phyloP scores from a whole-genome alignment of 1,284 basidiomycete genomes.

The Fomes fomentarius region DNA sequence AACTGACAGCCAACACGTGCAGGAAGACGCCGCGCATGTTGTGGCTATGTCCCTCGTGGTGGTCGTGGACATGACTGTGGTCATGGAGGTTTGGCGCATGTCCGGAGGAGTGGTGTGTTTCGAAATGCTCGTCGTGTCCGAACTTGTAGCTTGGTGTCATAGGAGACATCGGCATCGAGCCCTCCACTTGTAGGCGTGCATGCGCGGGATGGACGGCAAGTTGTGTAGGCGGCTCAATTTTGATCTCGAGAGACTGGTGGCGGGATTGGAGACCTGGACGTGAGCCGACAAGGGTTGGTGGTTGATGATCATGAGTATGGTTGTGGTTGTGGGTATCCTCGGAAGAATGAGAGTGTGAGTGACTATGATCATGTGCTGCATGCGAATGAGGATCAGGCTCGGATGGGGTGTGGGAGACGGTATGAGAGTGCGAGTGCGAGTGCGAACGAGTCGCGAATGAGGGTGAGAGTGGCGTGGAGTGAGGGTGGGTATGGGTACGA shows the following conservation, averaged over 20 bases:
- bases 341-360: slow-evolving; percentile 9
- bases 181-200: slow-evolving; percentile 14
- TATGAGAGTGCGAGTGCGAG: slow-evolving; percentile 25
- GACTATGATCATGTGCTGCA: slow-evolving; percentile 26
- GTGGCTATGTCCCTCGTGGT: slow-evolving; percentile 88
- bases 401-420: slow-evolving; percentile 36
- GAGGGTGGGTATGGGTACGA: slow-evolving; percentile 28
- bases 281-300: background rate
- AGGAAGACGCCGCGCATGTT: slow-evolving; percentile 99
- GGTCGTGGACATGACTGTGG: slow-evolving; percentile 51
- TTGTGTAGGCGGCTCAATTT: slow-evolving; percentile 13
- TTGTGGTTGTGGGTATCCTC: slow-evolving; percentile 16
- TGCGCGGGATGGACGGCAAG: slow-evolving; percentile 19
- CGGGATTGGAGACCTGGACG: slow-evolving; percentile 15
- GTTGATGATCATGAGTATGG: slow-evolving; percentile 7
- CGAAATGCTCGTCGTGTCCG: slow-evolving; percentile 62
- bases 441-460: slow-evolving; percentile 31
- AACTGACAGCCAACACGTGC: slow-evolving; percentile 83
- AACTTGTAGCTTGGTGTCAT: slow-evolving; percentile 65
- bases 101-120: slow-evolving; percentile 52
- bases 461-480: slow-evolving; percentile 15
- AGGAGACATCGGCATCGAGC: slow-evolving; percentile 39
- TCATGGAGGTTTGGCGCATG: slow-evolving; percentile 58
- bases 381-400: slow-evolving; percentile 40
- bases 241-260: slow-evolving; percentile 24